phyloP scores from a whole-genome alignment of 202 grass and related monocot genomes.

The Cymbopogon flexuosus region DNA sequence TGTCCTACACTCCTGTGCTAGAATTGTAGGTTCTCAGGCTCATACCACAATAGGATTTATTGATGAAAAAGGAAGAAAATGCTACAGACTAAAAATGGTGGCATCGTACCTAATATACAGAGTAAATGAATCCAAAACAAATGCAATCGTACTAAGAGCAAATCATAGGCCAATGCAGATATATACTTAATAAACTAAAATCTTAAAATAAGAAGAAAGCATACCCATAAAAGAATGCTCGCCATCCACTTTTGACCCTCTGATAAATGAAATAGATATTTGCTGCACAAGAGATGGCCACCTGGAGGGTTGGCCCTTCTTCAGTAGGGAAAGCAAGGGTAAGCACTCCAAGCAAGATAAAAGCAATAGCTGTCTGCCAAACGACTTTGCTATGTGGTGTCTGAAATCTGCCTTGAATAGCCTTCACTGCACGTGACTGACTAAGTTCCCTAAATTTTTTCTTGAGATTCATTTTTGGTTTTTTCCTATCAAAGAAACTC shows the following conservation, averaged over 20 bases:
- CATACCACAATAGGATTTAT: background rate
- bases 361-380: conserved; percentile 67
- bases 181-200: conserved; percentile 24
- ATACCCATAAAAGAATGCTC: conserved; percentile 88
- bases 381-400: conserved; percentile 65
- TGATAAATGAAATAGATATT: conserved; percentile 91
- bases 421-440: conserved; percentile 65
- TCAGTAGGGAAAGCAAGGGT: conserved; percentile 79
- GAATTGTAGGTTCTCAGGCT: background rate
- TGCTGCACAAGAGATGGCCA: conserved; percentile 67
- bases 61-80: background rate
- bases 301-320: conserved; percentile 92
- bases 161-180: background rate
- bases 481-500: conserved; percentile 85
- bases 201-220: conserved; percentile 30
- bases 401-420: conserved; percentile 78
- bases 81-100: background rate
- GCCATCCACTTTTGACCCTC: conserved; percentile 59
- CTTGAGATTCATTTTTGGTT: conserved; percentile 77
- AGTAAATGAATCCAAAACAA: background rate
- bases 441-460: conserved; percentile 75
- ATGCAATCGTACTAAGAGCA: background rate
- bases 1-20: background rate
- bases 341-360: conserved; percentile 61
- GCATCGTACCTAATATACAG: background rate